Evolutionary conservation across 148 eudicot genomes (phyloP).

Genomic region (Salicornia ramosissima): DNA sequence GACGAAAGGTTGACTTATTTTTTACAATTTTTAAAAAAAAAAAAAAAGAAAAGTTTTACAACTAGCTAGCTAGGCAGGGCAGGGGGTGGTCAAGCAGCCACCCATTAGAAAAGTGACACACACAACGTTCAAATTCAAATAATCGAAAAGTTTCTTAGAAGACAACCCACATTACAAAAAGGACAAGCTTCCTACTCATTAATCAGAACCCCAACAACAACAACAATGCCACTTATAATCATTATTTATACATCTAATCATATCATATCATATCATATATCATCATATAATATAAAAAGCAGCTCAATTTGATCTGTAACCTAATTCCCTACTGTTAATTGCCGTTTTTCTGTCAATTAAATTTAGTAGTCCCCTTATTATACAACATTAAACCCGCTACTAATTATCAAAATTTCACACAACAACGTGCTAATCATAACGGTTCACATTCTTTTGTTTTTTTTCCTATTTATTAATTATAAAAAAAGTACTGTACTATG

Average conservation of each 20-base stretch:
- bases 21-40: no score
- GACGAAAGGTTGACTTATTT: no score
- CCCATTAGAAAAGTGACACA: not conserved
- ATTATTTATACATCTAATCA: not conserved
- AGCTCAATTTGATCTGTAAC: constrained; percentile 3
- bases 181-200: constrained; percentile 5
- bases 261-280: no score
- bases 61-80: no score
- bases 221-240: not conserved
- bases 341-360: not conserved
- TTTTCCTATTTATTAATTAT: not conserved
- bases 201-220: not conserved
- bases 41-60: no score
- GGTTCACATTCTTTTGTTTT: constrained; percentile 19
- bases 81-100: no score
- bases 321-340: not conserved
- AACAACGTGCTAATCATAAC: constrained; percentile 36
- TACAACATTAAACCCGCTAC: constrained; percentile 14
- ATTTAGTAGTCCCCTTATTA: constrained; percentile 15
- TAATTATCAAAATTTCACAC: not conserved
- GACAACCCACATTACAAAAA: constrained; percentile 10
- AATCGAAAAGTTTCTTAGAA: constrained; percentile 6
- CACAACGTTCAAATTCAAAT: constrained; percentile 4
- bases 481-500: not conserved
- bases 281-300: not conserved